A percentile compares a stretch with the other conserved stretches of the same genome.
Evolutionary conservation across 78 protist species (phyloP).

Genomic region (Creolimax fragrantissima): DNA sequence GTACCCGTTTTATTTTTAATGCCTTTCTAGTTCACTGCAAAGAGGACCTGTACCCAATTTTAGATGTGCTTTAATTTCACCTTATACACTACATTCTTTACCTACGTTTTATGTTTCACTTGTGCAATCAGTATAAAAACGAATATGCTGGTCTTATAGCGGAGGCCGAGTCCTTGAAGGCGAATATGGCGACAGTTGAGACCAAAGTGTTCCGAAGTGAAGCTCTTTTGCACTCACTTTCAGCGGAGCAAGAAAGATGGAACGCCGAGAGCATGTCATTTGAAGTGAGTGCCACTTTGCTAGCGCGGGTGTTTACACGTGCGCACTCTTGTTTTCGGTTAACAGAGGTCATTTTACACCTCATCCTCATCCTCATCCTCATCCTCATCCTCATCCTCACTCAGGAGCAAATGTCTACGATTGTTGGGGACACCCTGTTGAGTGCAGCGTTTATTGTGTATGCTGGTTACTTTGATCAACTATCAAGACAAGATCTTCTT

Average conservation of each 20-base stretch:
- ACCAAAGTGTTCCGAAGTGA: slow-evolving; percentile 66
- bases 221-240: slow-evolving; percentile 54
- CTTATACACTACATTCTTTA: neutral
- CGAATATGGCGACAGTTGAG: slow-evolving; percentile 48
- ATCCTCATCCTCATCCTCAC: neutral
- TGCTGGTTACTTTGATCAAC: slow-evolving; percentile 79
- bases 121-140: slow-evolving; percentile 41
- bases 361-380: neutral
- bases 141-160: slow-evolving; percentile 71
- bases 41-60: no score
- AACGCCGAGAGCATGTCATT: slow-evolving; percentile 43
- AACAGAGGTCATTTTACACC: no score
- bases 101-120: no score
- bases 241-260: slow-evolving; percentile 80
- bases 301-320: neutral
- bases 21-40: no score
- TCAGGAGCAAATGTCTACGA: slow-evolving; percentile 55
- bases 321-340: no score
- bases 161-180: slow-evolving; percentile 50
- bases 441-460: slow-evolving; percentile 86
- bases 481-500: neutral
- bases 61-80: neutral
- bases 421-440: slow-evolving; percentile 82
- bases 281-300: neutral
- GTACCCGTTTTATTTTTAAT: no score